These are phyloP conservation scores for Serendipita vermifera DNA, from an alignment of 768 basidiomycete genomes.

Conservation along the genomic window DNA sequence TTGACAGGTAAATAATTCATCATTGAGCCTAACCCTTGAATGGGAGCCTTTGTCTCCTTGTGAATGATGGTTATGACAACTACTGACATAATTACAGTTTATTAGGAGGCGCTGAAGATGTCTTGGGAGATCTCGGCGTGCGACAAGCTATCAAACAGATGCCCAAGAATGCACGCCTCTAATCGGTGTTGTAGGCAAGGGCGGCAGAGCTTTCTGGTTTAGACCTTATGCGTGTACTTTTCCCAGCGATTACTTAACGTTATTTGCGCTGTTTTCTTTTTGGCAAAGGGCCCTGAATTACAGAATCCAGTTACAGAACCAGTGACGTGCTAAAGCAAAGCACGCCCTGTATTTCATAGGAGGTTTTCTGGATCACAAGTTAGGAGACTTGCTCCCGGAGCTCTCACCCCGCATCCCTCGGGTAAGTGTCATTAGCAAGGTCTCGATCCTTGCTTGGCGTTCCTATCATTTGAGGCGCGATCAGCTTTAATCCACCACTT, in stretches of 20 bases:
- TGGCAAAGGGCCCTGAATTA: too few relatives aligned
- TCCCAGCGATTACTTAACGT: neutral
- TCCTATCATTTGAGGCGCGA: slow-evolving; percentile 20
- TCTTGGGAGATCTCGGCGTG: slow-evolving; percentile 66
- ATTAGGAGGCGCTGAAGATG: slow-evolving; percentile 19
- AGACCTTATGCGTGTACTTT: neutral
- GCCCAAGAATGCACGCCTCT: slow-evolving; percentile 50
- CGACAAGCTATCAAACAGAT: slow-evolving; percentile 66
- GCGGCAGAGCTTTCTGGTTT: too few relatives aligned
- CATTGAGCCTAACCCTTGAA: too few relatives aligned
- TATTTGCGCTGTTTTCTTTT: too few relatives aligned
- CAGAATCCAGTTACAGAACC: too few relatives aligned
- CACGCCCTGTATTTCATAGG: neutral
- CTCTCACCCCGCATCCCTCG: slow-evolving; percentile 42
- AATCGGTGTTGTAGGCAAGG: too few relatives aligned
- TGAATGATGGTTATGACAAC: too few relatives aligned
- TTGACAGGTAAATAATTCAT: slow-evolving; percentile 80
- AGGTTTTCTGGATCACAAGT: neutral
- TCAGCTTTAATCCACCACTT: slow-evolving; percentile 9
- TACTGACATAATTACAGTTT: too few relatives aligned
- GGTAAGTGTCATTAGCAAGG: slow-evolving; percentile 53
- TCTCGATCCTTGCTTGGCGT: slow-evolving; percentile 68
- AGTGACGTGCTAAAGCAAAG: too few relatives aligned
- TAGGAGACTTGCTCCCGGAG: slow-evolving; percentile 1
- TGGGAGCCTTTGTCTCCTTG: too few relatives aligned